Evolutionary conservation across 2,329 filamentous ascomycete species (phyloP).

Genomic region (Penicillium olsonii): DNA sequence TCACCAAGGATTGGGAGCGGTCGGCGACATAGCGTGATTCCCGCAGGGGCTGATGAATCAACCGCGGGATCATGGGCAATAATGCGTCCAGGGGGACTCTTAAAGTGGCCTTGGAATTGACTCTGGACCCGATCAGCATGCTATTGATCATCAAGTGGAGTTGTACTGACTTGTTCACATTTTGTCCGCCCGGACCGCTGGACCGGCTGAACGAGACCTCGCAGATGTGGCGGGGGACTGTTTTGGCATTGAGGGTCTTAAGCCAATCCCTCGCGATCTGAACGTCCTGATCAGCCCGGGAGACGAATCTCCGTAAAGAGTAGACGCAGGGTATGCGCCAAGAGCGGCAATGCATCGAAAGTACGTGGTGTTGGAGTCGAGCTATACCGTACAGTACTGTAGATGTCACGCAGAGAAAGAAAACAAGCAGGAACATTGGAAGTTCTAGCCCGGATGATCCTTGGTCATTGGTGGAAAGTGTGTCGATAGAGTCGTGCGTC

Average conservation of each 20-base stretch:
- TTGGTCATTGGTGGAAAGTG: too few species aligned
- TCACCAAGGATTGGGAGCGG: conserved; percentile 56
- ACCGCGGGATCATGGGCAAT: conserved; percentile 54
- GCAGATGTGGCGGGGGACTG: conserved; percentile 58
- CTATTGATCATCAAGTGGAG: conserved; percentile 14
- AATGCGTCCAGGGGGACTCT: conserved; percentile 56
- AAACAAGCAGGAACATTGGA: too few species aligned
- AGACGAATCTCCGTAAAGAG: conserved; percentile 29
- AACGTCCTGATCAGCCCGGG: conserved; percentile 23
- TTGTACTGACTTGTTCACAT: conserved; percentile 65
- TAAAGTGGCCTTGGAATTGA: conserved; percentile 68
- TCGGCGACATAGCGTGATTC: conserved; percentile 58
- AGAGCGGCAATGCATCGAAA: neutral
- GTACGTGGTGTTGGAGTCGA: too few species aligned
- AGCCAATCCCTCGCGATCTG: conserved; percentile 59
- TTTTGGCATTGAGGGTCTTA: conserved; percentile 52
- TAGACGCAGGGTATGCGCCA: conserved; percentile 11
- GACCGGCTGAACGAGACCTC: conserved; percentile 64
- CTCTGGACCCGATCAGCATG: conserved; percentile 44
- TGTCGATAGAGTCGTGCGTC: too few species aligned
- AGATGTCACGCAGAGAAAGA: too few species aligned
- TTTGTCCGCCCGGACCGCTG: conserved; percentile 66
- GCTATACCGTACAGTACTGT: too few species aligned
- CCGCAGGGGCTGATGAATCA: conserved; percentile 55
- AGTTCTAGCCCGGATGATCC: too few species aligned